A percentile compares a stretch with the other conserved stretches of the same genome.
phyloP scores from a whole-genome alignment of 306 rosid genomes.

The Cicer judaicum region DNA sequence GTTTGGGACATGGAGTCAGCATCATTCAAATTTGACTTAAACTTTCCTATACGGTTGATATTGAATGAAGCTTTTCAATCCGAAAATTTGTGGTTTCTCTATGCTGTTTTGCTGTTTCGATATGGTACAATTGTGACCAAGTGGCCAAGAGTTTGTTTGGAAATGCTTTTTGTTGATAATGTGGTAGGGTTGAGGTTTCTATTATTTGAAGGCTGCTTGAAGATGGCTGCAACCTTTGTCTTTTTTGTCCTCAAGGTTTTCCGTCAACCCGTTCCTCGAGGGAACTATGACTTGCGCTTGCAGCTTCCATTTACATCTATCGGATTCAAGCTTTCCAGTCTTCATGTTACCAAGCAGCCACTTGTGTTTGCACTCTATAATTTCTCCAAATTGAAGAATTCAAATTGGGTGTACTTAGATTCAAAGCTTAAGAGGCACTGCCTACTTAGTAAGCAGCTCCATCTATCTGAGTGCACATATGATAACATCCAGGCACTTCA shows the following conservation, averaged over 20 bases:
- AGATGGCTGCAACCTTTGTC: conserved; percentile 70
- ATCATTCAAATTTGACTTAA: conserved; percentile 55
- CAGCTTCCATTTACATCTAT: conserved; percentile 83
- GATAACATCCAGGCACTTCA: conserved; percentile 85
- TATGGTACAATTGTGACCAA: conserved; percentile 64
- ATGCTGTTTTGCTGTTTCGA: conserved; percentile 55
- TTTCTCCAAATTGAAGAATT: conserved; percentile 63
- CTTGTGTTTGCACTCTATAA: conserved; percentile 77
- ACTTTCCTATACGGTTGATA: conserved; percentile 52
- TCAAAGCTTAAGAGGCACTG: conserved; percentile 70
- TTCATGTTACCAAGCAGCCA: conserved; percentile 63
- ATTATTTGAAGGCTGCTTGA: conserved; percentile 82
- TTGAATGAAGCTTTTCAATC: conserved; percentile 52
- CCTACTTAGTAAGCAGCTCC: conserved; percentile 70
- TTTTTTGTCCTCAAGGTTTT: conserved; percentile 63
- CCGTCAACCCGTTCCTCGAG: conserved; percentile 57
- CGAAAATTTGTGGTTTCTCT: conserved; percentile 56
- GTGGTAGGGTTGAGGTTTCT: conserved; percentile 83
- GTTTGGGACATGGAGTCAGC: conserved; percentile 52
- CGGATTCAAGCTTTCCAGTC: conserved; percentile 74
- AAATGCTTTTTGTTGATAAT: conserved; percentile 92
- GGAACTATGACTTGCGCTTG: conserved; percentile 60
- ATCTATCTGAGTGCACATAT: conserved; percentile 83
- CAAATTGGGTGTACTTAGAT: conserved; percentile 79
- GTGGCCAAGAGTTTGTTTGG: conserved; percentile 82